Evolutionary conservation across 805 yeast species (phyloP), one percentile per base, ranked within the genome.

Genomic region (Ogataea pini): DNA sequence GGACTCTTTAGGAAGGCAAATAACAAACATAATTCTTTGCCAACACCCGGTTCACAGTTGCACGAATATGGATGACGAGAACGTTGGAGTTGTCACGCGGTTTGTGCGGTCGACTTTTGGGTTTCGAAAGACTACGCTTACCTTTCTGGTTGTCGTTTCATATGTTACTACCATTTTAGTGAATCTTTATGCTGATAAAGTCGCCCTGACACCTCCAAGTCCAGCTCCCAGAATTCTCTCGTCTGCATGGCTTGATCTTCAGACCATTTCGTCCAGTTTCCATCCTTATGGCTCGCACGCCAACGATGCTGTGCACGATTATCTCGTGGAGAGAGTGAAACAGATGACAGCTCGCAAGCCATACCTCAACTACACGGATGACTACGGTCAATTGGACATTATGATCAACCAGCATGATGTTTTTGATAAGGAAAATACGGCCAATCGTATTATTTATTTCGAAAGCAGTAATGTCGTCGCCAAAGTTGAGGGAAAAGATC

Each of bases 381-480:
- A 73, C 53, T 71, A 66, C 59, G 72, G 74, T 45, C 60, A 64
- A 44, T 33, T 51, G 42, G 67, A 72, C 29, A 71, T 76, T 42
- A 49, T 65, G 47, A 73, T 83, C 55, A 71, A 80, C 43, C 83
- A 78, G 49, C 65, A 71, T 7, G 80, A 76, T 48, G 76, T 73
- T 17, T 78, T 77, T 62, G 71, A 76, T 13, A 65, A 77, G n/a
- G 55, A 63, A 0, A 71, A 65, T 34, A 65, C 71, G 4, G 59
- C 61, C 2, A 72, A 70, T 50, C 71, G 82, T 46, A 75, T 86
- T 10, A 71, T 81, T n/a, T 89, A 86, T 68, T 91, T 79, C 61
- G 96, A 91, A 64, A 81, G 92, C 46, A 80, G 87, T 52, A 91
- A 91, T 60, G 70, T 91, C n/a, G 59, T 88, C 34, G 96, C 84